Evolutionary conservation across 2,329 filamentous ascomycete genomes (phyloP).

Genomic region (Sodiomyces alkalinus): DNA sequence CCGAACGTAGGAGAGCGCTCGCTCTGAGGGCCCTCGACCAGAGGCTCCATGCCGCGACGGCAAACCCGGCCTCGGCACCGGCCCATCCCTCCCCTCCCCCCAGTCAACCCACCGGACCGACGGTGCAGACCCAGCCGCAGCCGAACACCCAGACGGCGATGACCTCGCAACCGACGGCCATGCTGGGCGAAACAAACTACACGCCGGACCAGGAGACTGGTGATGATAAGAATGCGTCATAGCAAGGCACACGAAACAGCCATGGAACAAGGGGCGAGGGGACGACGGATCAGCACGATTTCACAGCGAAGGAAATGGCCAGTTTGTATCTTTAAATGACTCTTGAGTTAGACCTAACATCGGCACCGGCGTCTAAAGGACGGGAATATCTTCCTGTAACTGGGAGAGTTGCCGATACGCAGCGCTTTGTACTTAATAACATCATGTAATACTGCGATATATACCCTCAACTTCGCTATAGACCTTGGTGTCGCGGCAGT

Average conservation of each 20-base stretch:
- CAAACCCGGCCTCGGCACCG: slow-evolving; percentile 25
- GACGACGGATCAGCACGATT: too few species aligned
- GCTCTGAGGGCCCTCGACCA: slow-evolving; percentile 88
- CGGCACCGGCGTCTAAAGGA: slow-evolving; percentile 7
- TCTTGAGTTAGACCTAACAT: too few species aligned
- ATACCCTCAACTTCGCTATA: too few species aligned
- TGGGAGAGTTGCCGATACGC: too few species aligned
- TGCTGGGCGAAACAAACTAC: slow-evolving; percentile 57
- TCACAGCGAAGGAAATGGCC: too few species aligned
- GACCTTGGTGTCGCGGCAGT: too few species aligned
- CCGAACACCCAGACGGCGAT: slow-evolving; percentile 41
- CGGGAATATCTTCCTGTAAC: slow-evolving; percentile 5
- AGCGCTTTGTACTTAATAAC: too few species aligned
- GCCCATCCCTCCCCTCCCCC: slow-evolving; percentile 17
- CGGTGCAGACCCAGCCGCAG: slow-evolving; percentile 41
- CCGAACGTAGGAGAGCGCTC: slow-evolving; percentile 74
- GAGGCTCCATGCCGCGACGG: slow-evolving; percentile 70
- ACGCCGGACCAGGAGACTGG: slow-evolving; percentile 38
- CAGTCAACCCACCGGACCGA: slow-evolving; percentile 29
- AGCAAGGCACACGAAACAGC: background rate
- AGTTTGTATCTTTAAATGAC: too few species aligned
- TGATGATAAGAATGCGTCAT: slow-evolving; percentile 2
- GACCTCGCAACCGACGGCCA: slow-evolving; percentile 34
- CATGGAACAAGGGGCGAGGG: background rate
- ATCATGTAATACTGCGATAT: too few species aligned